Conservation (phyloP, 2,329 filamentous ascomycete species). For the Neopestalotiopsis sp. region DNA sequence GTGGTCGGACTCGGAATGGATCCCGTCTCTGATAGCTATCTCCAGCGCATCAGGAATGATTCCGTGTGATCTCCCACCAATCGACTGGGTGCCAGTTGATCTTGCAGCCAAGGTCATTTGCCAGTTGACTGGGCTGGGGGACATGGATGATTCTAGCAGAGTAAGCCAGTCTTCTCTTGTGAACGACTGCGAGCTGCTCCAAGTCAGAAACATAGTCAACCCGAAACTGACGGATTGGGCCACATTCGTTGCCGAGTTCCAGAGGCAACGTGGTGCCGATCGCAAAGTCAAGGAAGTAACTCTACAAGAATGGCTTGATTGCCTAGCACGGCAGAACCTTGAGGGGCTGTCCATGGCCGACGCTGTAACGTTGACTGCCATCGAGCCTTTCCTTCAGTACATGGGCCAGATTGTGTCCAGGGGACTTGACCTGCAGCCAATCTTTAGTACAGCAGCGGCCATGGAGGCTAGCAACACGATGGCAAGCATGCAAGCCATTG, state of each 20-base stretch:
- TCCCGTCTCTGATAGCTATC: background rate
- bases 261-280: background rate
- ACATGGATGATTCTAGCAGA: background rate
- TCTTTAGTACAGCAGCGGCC: background rate
- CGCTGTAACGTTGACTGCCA: background rate
- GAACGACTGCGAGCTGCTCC: background rate
- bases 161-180: background rate
- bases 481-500: background rate
- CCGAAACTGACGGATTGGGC: background rate
- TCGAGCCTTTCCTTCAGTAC: background rate
- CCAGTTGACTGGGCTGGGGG: background rate
- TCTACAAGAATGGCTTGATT: background rate
- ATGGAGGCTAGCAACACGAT: background rate
- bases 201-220: background rate
- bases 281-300: background rate
- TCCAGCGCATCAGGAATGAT: background rate
- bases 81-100: background rate
- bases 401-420: background rate
- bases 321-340: background rate
- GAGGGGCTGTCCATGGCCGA: background rate
- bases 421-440: background rate
- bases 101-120: background rate
- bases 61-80: background rate
- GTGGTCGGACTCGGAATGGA: background rate
- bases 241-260: background rate